Evolutionary conservation across 2,329 filamentous ascomycete genomes (phyloP).

Genomic region (Aspergillus novofumigatus): DNA sequence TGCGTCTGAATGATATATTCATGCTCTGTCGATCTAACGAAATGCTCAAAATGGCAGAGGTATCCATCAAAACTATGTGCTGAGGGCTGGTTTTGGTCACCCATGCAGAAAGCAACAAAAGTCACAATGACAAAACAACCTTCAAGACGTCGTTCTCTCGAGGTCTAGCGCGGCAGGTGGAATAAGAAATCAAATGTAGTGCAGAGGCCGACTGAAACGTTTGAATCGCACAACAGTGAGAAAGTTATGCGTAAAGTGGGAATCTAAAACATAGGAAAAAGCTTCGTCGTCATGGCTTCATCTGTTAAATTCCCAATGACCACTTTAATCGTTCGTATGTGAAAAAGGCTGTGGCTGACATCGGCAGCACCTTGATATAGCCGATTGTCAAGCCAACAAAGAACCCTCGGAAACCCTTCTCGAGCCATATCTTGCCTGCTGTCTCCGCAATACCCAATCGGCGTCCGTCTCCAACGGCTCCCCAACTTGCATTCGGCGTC

Average conservation of each 20-base stretch:
- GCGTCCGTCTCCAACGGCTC: slow-evolving; percentile 86
- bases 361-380: slow-evolving; percentile 88
- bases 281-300: not conserved
- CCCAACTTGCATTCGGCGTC: slow-evolving; percentile 95
- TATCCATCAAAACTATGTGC: slow-evolving; percentile 12
- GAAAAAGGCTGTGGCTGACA: slow-evolving; percentile 71
- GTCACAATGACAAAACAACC: slow-evolving; percentile 8
- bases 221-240: not conserved
- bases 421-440: slow-evolving; percentile 65
- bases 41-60: not conserved
- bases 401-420: slow-evolving; percentile 76
- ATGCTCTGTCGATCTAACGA: not conserved
- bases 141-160: slow-evolving; percentile 9
- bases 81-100: slow-evolving; percentile 2
- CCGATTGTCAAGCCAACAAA: slow-evolving; percentile 92
- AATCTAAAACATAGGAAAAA: not conserved
- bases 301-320: slow-evolving; percentile 59
- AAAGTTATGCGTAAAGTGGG: not conserved
- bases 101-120: slow-evolving; percentile 19
- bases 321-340: slow-evolving; percentile 64
- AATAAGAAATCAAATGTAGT: not conserved
- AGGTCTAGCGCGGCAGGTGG: slow-evolving; percentile 3
- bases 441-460: slow-evolving; percentile 76
- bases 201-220: not conserved
- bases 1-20: not conserved